phyloP scores from a whole-genome alignment of 192 early-diverging fungal species.

The Cetraspora pellucida region DNA sequence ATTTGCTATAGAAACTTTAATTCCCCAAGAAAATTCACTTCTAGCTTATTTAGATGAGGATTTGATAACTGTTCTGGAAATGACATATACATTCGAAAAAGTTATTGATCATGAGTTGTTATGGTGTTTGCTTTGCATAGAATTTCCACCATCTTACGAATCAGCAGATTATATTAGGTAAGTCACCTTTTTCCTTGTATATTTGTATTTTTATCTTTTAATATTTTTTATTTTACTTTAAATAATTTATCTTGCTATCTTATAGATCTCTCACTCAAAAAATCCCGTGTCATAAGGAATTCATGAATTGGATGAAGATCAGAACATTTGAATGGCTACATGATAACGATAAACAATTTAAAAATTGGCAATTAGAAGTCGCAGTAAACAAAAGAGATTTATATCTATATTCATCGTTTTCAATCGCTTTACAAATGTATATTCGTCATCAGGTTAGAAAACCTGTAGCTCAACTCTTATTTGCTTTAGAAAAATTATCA shows the following conservation, averaged over 20 bases:
- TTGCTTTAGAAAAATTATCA: slow-evolving; percentile 18
- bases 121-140: slow-evolving; percentile 29
- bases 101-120: slow-evolving; percentile 13
- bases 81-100: slow-evolving; percentile 17
- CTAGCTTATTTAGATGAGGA: not conserved
- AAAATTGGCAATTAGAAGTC: slow-evolving; percentile 26
- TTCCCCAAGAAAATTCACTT: slow-evolving; percentile 3
- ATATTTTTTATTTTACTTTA: not conserved
- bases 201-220: not conserved
- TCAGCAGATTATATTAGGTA: slow-evolving; percentile 26
- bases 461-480: slow-evolving; percentile 24
- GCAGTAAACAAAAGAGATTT: slow-evolving; percentile 10
- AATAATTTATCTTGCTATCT: not conserved
- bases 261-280: not conserved
- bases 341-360: not conserved
- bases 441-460: slow-evolving; percentile 13
- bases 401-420: slow-evolving; percentile 22
- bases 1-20: slow-evolving; percentile 17
- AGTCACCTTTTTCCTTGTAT: not conserved
- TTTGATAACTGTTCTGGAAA: not conserved
- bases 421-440: slow-evolving; percentile 19
- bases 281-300: slow-evolving; percentile 6
- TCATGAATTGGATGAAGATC: slow-evolving; percentile 3
- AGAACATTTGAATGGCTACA: slow-evolving; percentile 15
- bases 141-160: slow-evolving; percentile 4